Base-by-base conservation (phyloP, 2,329 filamentous ascomycete species). In the Pseudocercospora vitis region DNA sequence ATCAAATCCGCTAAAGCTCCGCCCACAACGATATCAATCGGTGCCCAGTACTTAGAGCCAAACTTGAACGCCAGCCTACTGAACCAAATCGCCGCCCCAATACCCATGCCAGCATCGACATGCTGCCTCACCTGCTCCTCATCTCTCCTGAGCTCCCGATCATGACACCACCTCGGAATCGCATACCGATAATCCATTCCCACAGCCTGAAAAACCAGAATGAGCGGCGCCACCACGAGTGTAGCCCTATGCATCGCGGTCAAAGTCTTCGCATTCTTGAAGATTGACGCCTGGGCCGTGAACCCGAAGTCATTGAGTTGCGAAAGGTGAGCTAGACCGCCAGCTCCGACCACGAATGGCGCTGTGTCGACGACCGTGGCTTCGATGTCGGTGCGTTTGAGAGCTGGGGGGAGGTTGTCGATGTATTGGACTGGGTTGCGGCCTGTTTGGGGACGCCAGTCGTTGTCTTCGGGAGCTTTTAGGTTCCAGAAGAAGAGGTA, bases 401-500 rank as follows among this genome's bases (percentile, higher is more conserved):
- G 54, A 42, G 57, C 56, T 29, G 24, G 4, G 4, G 65, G 63
- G 4, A 66, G 49, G 37, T 63, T 63, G 53, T 54, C 42, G 48
- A 58, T 55, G 48, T 60, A 53, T 53, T 55, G 54, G 5, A 48
- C 60, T 12, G 59, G 55, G 19, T 49, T 57, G 7, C 48, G 53
- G 32, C 60, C 59, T 24, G 64, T 60, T 24, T 59, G 28, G 1
- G 66, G 67, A 23, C 63, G 66, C 66, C 66, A 69, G 23, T 54
- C 49, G 53, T 69, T 69, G 53, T 64, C 59, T 5, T 37, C 35
- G 8, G 62, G 54, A 2, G 55, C 55, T 55, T 69, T 68, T 55
- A 53, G 42, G 44, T 63, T 63, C 66, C 66, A 68, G 63, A 61
- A 68, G 59, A 67, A 64, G 48, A 68, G 60, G 53, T 60, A 58